Evolutionary conservation across 2,329 filamentous ascomycete species (phyloP).

Genomic region (Sclerotinia glacialis): DNA sequence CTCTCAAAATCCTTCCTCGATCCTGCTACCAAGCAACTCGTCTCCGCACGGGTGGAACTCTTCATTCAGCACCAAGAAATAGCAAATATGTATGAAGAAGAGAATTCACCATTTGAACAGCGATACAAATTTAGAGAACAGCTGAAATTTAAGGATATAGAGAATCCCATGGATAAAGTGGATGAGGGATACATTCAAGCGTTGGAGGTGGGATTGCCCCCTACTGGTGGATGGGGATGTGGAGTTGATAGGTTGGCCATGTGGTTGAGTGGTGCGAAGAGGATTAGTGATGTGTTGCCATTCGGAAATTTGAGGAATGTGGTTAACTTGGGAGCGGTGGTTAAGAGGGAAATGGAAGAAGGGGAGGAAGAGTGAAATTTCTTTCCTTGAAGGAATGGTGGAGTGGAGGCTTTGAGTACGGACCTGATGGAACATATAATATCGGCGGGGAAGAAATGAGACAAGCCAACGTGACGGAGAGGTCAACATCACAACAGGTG

Average conservation of each 20-base stretch:
- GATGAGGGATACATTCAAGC: slow-evolving; percentile 78
- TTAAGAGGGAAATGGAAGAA: background rate
- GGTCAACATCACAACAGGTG: no score
- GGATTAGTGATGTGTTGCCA: slow-evolving; percentile 81
- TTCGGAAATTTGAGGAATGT: slow-evolving; percentile 82
- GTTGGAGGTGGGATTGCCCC: slow-evolving; percentile 85
- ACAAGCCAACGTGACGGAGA: no score
- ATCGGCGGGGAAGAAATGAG: no score
- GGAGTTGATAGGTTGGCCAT: slow-evolving; percentile 89
- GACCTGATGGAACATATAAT: no score
- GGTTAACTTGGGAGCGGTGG: slow-evolving; percentile 44
- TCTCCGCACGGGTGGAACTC: slow-evolving; percentile 80
- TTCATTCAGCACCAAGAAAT: slow-evolving; percentile 79
- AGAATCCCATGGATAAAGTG: slow-evolving; percentile 34
- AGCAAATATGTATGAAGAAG: slow-evolving; percentile 97
- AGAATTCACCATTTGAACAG: slow-evolving; percentile 89
- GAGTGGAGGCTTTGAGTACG: background rate
- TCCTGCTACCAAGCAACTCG: slow-evolving; percentile 65
- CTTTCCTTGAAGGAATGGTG: no score
- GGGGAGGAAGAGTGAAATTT: background rate
- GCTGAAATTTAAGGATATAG: slow-evolving; percentile 42
- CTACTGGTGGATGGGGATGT: slow-evolving; percentile 92
- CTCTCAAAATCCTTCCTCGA: slow-evolving; percentile 83
- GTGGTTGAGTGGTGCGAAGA: slow-evolving; percentile 74
- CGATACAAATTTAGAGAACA: slow-evolving; percentile 74